phyloP scores from a whole-genome alignment of 768 basidiomycete species.

The Tricholoma matsutake region DNA sequence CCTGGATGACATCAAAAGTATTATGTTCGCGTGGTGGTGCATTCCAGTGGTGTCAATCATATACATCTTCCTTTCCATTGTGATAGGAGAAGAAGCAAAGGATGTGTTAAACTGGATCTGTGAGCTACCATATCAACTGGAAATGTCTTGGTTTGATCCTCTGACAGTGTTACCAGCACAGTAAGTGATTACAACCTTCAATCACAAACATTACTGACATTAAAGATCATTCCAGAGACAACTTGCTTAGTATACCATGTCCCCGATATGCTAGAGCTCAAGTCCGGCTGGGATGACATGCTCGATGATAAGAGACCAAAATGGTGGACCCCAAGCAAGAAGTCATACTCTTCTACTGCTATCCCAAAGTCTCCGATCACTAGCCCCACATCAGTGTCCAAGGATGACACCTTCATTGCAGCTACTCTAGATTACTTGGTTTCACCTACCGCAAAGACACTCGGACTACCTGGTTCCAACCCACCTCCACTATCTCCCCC shows the following conservation, averaged over 20 bases:
- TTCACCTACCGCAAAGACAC: constrained; percentile 39
- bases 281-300: constrained; percentile 52
- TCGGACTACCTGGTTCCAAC: constrained; percentile 31
- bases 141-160: constrained; percentile 9
- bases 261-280: constrained; percentile 32
- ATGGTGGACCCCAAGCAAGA: constrained; percentile 15
- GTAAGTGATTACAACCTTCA: constrained; percentile 13
- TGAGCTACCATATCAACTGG: constrained; percentile 3
- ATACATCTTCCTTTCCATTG: constrained; percentile 34
- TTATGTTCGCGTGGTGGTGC: constrained; percentile 38
- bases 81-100: constrained; percentile 36
- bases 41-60: constrained; percentile 36
- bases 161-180: constrained; percentile 17
- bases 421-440: constrained; percentile 44
- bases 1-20: constrained; percentile 21
- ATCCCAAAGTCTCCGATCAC: constrained; percentile 21
- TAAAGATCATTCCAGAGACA: neutral
- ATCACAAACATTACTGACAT: neutral
- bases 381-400: constrained; percentile 17
- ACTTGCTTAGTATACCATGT: constrained; percentile 18
- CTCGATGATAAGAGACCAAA: constrained; percentile 33
- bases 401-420: constrained; percentile 38
- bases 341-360: constrained; percentile 17
- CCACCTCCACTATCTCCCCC: constrained; percentile 17
- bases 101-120: constrained; percentile 35